A percentile compares a stretch with the other conserved stretches of the same genome.
These are phyloP conservation scores for Grammothele lineata DNA, from an alignment of 768 basidiomycete species.

Conservation along the genomic window DNA sequence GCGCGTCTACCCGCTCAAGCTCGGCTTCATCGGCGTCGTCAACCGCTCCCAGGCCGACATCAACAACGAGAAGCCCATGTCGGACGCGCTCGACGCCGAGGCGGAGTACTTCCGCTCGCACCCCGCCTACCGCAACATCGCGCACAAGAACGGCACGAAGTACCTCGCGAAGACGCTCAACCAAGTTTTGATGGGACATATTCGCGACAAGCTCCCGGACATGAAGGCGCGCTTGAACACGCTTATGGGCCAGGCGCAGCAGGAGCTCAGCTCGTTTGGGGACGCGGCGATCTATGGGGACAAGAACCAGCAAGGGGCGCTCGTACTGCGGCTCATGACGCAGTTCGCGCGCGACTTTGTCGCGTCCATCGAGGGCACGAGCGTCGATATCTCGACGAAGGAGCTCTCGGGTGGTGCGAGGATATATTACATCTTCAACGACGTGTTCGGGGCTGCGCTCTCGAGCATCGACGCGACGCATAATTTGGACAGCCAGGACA, in stretches of 20 bases:
- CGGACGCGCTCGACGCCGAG: conserved; percentile 80
- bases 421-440: conserved; percentile 99
- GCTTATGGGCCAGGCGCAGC: conserved; percentile 97
- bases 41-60: conserved; percentile 98
- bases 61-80: conserved; percentile 79
- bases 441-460: conserved; percentile 92
- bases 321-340: conserved; percentile 96
- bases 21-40: conserved; percentile 97
- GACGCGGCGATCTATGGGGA: conserved; percentile 91
- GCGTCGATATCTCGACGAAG: conserved; percentile 94
- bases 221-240: conserved; percentile 99
- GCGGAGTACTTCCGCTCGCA: conserved; percentile 89
- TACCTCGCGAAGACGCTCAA: conserved; percentile 92
- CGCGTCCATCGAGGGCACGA: conserved; percentile 95
- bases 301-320: conserved; percentile 82
- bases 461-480: conserved; percentile 85
- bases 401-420: conserved; percentile 97
- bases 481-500: conserved; percentile 91
- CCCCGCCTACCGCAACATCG: conserved; percentile 89
- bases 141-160: conserved; percentile 97
- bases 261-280: conserved; percentile 95
- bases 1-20: conserved; percentile 94
- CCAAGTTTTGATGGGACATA: conserved; percentile 94
- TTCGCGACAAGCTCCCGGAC: conserved; percentile 96
- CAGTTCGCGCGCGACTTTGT: conserved; percentile 97